phyloP scores from a whole-genome alignment of 345 rosid genomes.

The Crucihimalaya himalaica region DNA sequence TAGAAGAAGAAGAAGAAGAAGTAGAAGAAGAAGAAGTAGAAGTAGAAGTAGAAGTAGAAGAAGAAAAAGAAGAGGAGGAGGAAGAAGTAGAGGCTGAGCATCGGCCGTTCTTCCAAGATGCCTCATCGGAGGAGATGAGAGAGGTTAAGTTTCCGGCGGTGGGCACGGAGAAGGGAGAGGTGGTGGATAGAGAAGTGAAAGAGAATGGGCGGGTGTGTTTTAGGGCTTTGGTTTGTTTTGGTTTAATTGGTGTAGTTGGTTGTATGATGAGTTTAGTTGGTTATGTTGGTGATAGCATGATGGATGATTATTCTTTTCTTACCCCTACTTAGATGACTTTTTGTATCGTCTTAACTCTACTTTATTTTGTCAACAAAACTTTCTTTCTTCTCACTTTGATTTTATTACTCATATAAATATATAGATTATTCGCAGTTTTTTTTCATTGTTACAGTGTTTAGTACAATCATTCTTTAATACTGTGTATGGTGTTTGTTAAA shows the following conservation, averaged over 20 bases:
- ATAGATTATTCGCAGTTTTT: background rate
- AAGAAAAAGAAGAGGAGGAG: background rate
- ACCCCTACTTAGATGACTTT: slow-evolving; percentile 21
- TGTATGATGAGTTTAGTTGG: slow-evolving; percentile 6
- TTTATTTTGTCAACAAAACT: background rate
- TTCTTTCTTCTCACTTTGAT: background rate
- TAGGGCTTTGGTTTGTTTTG: slow-evolving; percentile 20
- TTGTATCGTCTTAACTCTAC: background rate
- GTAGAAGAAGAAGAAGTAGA: background rate
- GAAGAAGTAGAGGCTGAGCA: slow-evolving; percentile 9
- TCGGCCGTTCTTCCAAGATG: slow-evolving; percentile 27
- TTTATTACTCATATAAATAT: too few relatives aligned
- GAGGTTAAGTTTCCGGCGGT: background rate
- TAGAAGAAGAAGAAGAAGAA: slow-evolving; percentile 1
- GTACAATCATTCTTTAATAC: background rate
- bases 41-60: background rate
- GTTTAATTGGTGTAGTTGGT: slow-evolving; percentile 30
- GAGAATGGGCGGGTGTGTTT: slow-evolving; percentile 10
- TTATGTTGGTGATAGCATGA: background rate
- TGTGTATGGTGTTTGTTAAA: too few relatives aligned
- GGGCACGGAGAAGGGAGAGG: slow-evolving; percentile 2
- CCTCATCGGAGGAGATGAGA: background rate
- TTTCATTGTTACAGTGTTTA: background rate
- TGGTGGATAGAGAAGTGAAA: slow-evolving; percentile 2
- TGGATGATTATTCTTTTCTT: background rate